phyloP scores from a whole-genome alignment of 2,329 filamentous ascomycete genomes.

The Mollisia scopiformis region DNA sequence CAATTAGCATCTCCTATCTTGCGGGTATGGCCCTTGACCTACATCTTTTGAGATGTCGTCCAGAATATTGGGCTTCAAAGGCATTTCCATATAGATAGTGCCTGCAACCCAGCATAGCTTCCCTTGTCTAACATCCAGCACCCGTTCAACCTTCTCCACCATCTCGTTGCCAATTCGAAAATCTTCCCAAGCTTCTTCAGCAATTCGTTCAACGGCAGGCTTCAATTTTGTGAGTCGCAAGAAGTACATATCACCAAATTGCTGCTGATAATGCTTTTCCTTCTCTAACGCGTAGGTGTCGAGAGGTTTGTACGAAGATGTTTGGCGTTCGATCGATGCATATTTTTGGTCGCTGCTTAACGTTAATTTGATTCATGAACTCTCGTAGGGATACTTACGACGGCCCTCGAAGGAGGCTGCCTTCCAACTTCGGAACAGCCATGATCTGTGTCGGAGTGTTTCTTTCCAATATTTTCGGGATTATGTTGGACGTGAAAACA shows the following conservation, averaged over 20 bases:
- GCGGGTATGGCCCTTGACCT: slow-evolving; percentile 36
- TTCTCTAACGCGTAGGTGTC: slow-evolving; percentile 74
- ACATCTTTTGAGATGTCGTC: slow-evolving; percentile 95
- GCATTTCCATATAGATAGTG: slow-evolving; percentile 97
- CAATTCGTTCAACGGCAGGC: slow-evolving; percentile 76
- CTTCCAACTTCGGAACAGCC: slow-evolving; percentile 26
- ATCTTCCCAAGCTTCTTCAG: slow-evolving; percentile 74
- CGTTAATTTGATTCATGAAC: slow-evolving; percentile 3
- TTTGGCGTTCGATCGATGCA: slow-evolving; percentile 51
- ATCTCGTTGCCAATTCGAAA: slow-evolving; percentile 78
- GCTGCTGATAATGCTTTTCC: slow-evolving; percentile 81
- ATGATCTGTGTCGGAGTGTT: slow-evolving; percentile 19
- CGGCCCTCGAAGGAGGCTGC: slow-evolving; percentile 50
- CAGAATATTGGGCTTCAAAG: slow-evolving; percentile 91
- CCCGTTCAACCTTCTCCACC: slow-evolving; percentile 78
- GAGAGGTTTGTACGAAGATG: slow-evolving; percentile 73
- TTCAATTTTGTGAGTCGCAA: slow-evolving; percentile 86
- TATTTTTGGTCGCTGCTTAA: slow-evolving; percentile 25
- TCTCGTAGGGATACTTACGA: slow-evolving; percentile 49
- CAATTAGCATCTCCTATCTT: slow-evolving; percentile 14
- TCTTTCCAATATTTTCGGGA: not conserved
- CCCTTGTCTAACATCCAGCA: slow-evolving; percentile 93
- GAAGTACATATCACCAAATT: slow-evolving; percentile 98
- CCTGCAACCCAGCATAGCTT: slow-evolving; percentile 94
- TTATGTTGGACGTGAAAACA: not conserved